These are phyloP conservation scores for Ceratocystis eucalypticola DNA, from an alignment of 2,329 filamentous ascomycete genomes.

Conservation along the genomic window DNA sequence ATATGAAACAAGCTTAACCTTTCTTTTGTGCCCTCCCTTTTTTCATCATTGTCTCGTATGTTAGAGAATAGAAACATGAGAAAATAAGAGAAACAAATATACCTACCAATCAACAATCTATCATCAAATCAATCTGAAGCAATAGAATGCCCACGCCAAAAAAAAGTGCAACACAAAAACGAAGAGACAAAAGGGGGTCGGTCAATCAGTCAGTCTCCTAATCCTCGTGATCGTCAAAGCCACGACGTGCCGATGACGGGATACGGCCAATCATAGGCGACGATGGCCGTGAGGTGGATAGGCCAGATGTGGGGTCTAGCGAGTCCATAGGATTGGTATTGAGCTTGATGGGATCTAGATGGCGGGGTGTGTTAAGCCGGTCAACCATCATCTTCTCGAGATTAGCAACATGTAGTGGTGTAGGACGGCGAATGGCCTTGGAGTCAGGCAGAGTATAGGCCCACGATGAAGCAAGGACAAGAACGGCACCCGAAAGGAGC, in stretches of 20 bases:
- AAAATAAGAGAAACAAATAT: background rate
- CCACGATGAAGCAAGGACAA: constrained; percentile 73
- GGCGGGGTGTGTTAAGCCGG: constrained; percentile 29
- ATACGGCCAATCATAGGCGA: constrained; percentile 19
- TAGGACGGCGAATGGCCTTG: constrained; percentile 39
- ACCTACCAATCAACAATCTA: constrained; percentile 3
- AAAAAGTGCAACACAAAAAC: background rate
- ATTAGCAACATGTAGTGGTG: constrained; percentile 53
- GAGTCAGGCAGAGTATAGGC: constrained; percentile 60
- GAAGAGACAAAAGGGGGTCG: background rate
- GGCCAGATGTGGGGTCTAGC: constrained; percentile 6
- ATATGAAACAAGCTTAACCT: constrained; percentile 4
- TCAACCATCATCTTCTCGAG: constrained; percentile 64
- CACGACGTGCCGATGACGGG: constrained; percentile 14
- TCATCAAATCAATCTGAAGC: background rate
- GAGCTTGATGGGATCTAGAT: constrained; percentile 12
- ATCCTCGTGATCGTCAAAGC: constrained; percentile 15
- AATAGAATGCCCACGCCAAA: background rate
- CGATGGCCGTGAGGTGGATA: constrained; percentile 17
- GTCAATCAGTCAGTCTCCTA: background rate
- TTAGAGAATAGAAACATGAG: background rate
- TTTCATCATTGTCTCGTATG: background rate
- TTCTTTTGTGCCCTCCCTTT: background rate
- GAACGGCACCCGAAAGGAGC: constrained; percentile 67
- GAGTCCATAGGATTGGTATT: constrained; percentile 18